Percentiles rank a stretch among this genome's conserved stretches.
Conservation (phyloP, 352 stramenopile genomes). For the Globisporangium perplexum region DNA sequence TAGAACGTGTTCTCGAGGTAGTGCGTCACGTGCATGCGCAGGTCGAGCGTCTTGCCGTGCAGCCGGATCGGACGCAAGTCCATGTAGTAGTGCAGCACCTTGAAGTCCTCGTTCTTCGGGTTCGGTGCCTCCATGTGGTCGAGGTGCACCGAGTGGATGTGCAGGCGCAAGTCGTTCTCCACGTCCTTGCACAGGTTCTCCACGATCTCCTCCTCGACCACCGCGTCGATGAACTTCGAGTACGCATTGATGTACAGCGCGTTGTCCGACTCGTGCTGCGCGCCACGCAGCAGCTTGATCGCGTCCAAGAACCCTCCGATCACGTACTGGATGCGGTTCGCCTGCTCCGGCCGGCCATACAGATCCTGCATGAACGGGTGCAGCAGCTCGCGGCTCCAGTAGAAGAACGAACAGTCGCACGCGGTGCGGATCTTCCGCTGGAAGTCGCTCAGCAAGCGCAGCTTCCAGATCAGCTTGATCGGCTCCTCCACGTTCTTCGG, state of each 20-base stretch:
- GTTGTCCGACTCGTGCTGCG: constrained; percentile 74
- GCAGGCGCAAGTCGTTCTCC: constrained; percentile 91
- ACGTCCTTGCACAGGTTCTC: constrained; percentile 89
- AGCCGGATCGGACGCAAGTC: constrained; percentile 83
- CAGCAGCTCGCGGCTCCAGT: constrained; percentile 90
- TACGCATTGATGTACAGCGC: constrained; percentile 63
- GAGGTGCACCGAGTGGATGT: constrained; percentile 85
- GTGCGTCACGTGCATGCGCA: constrained; percentile 84
- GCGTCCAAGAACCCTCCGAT: constrained; percentile 75
- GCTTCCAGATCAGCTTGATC: constrained; percentile 79
- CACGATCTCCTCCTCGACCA: constrained; percentile 86
- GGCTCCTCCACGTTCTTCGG: constrained; percentile 67
- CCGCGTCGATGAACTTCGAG: constrained; percentile 72
- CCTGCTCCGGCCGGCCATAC: constrained; percentile 75
- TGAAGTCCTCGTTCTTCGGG: constrained; percentile 77
- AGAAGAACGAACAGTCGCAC: constrained; percentile 92
- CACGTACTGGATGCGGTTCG: constrained; percentile 81
- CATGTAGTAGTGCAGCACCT: constrained; percentile 83
- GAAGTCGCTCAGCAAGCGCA: constrained; percentile 85
- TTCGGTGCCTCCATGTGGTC: constrained; percentile 85
- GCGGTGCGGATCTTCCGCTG: constrained; percentile 79
- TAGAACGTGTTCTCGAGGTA: constrained; percentile 96
- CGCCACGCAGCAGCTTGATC: constrained; percentile 64
- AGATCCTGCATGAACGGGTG: constrained; percentile 81
- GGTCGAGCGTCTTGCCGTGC: constrained; percentile 83